A percentile compares a stretch with the other conserved stretches of the same genome.
phyloP scores from a whole-genome alignment of 441 rosid genomes.

The Biscutella laevigata region DNA sequence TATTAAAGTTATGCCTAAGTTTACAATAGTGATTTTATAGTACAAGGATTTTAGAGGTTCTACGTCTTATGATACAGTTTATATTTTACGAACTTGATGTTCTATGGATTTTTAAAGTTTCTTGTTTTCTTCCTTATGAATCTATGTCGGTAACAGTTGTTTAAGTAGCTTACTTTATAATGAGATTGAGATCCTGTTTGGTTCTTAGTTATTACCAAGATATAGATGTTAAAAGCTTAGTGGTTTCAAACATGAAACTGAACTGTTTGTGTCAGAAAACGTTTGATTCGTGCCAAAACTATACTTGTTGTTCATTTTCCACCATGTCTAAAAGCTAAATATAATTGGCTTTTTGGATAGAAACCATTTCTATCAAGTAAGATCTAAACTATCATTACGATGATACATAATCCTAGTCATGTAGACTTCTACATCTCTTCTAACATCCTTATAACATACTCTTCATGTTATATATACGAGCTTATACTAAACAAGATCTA shows the following conservation, averaged over 20 bases:
- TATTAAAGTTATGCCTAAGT: constrained; percentile 12
- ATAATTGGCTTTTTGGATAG: no score
- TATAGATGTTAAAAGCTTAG: not conserved
- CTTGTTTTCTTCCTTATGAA: not conserved
- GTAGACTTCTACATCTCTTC: no score
- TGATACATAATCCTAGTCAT: no score
- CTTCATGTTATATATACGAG: not conserved
- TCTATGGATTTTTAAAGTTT: constrained; percentile 14
- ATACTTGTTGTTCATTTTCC: not conserved
- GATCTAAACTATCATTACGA: no score
- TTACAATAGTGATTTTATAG: constrained; percentile 18
- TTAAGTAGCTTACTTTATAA: not conserved
- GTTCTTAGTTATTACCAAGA: not conserved
- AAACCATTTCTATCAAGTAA: no score
- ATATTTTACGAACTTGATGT: constrained; percentile 11
- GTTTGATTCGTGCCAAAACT: not conserved
- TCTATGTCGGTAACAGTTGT: constrained; percentile 12
- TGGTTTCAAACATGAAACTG: not conserved
- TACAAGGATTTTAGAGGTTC: constrained; percentile 3
- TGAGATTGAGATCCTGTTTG: constrained; percentile 3
- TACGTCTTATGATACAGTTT: constrained; percentile 14
- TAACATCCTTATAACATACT: not conserved
- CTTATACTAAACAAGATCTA: no score
- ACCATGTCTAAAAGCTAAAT: no score
- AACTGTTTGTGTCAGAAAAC: not conserved